Evolutionary conservation across 2,329 filamentous ascomycete species (phyloP), one percentile per base, ranked within the genome.

Genomic region (Fusarium multiceps): DNA sequence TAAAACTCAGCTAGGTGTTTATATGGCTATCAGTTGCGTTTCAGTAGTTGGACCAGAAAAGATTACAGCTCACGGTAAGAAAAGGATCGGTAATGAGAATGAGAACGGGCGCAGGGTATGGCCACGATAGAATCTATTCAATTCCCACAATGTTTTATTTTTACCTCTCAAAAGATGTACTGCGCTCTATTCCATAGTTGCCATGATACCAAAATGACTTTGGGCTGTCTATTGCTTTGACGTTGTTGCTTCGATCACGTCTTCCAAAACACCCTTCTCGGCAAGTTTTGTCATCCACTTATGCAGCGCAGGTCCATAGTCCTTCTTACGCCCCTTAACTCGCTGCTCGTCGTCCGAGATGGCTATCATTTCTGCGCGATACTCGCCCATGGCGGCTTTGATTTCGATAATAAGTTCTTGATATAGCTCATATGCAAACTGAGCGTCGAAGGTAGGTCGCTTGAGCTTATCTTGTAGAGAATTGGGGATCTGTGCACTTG

Each of bases 301-400:
- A 72, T 92, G 88, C 23, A 95, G 84, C 1, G 89, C 87, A 1
- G 89, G 88, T 1, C 88, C 89, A 74, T 92, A 92, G 74, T 97
- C 92, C 74, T 88, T 86, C 73, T 87, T 86, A 4, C 89, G 82
- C 28, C 85, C 84, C 23, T 81, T 80, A 6, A 89, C 87, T 48
- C 85, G 84, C 47, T 83, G 79, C 23, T 86, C 82, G 60, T 88
- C 86, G 14, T 84, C 83, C 3, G 80, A 80, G 41, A 84, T 79
- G 16, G 72, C 71, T 8, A 78, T 77, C 34, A 82, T 71, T 73
- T 90, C 88, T n/a, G 81, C 80, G 18, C 82, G 77, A 58, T 88
- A 87, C 58, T 82, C 78, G 47, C 75, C 76, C 61, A 83, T 80
- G 20, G 87, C 75, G 2, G 75, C 75, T 23, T 78, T 78, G 56